Evolutionary conservation across 2,329 filamentous ascomycete species (phyloP).

Genomic region (Pyrenochaeta sp.): DNA sequence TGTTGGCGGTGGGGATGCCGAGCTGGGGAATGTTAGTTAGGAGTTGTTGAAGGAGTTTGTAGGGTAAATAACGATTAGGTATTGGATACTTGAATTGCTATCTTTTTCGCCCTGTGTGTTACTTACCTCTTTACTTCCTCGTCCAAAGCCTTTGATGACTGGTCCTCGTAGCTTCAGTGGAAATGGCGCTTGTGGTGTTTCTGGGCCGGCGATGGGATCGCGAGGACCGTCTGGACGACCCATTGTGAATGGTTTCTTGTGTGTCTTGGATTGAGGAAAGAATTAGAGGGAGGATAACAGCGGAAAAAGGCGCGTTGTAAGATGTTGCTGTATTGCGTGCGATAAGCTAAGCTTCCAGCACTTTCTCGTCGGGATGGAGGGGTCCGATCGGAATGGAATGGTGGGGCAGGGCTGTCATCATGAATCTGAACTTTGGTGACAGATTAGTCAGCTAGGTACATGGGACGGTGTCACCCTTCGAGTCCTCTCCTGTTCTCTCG

Average conservation of each 20-base stretch:
- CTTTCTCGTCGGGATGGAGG: constrained; percentile 20
- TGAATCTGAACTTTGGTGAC: not conserved
- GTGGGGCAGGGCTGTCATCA: constrained; percentile 18
- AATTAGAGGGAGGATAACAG: not conserved
- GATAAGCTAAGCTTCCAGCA: constrained; percentile 5
- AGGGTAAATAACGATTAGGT: not conserved
- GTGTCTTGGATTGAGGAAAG: not conserved
- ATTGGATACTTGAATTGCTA: too few species aligned
- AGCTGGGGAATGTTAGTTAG: constrained; percentile 62
- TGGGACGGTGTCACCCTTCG: not conserved
- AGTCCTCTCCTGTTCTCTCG: not conserved
- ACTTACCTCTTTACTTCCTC: constrained; percentile 86
- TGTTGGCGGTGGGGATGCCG: constrained; percentile 95
- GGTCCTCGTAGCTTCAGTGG: constrained; percentile 84
- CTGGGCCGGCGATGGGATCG: constrained; percentile 71
- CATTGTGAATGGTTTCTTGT: constrained; percentile 21
- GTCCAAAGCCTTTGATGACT: constrained; percentile 91
- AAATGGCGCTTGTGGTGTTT: constrained; percentile 76
- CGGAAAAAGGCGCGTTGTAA: not conserved
- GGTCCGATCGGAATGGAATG: constrained; percentile 24
- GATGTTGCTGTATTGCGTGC: not conserved
- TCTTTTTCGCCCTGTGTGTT: not conserved
- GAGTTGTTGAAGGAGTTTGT: not conserved
- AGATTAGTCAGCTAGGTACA: constrained; percentile 16
- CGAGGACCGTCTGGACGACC: constrained; percentile 33